Base-by-base conservation (phyloP, 441 rosid genomes). In the Populus hybrid region DNA sequence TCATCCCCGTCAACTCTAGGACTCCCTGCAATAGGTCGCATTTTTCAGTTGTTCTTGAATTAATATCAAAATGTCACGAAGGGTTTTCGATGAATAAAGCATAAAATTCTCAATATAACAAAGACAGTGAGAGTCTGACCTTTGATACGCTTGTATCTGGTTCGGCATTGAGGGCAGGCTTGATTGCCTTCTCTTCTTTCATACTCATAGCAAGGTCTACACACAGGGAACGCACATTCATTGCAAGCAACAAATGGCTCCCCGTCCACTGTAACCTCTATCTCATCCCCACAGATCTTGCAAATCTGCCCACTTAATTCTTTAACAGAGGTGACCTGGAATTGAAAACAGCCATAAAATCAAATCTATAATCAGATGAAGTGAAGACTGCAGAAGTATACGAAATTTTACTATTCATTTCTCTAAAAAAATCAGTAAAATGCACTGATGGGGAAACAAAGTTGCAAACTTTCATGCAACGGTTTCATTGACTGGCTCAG, bases 241-340 rank as follows among this genome's bases (percentile, higher is more conserved):
- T 93, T 90, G 86, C 97, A 93, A 74, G 94, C 97, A 85, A 93
- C 91, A 85, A 93, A 91, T 50, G 85, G 89, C 84, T 93, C 97
- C 30, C 95, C 93, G 72, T 85, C 88, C 18, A 68, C 83, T 2
- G 89, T 86, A 53, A 91, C 36, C 82, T 93, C 95, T 32, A 93
- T 89, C 82, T 89, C 94, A 81, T 93, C 97, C 30, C 90, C 97
- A 75, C 97, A 93, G 82, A 93, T 93, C 87, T 91, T 92, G 81
- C 97, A 93, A 75, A 90, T 85, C 78, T 90, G 93, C 65, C 93
- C 93, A 63, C 89, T 90, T 74, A 90, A 77, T 84, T 93, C 94
- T 86, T 84, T 82, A 74, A 92, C 91, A 46, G 91, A 88, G 21
- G 86, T 88, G 21, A 88, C 89, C 94, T 92, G 89, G 46, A 82